A percentile compares a stretch with the other conserved stretches of the same genome.
Evolutionary conservation across 495 filamentous ascomycete species (phyloP).

Genomic region (Astrothelium macrocarpum): DNA sequence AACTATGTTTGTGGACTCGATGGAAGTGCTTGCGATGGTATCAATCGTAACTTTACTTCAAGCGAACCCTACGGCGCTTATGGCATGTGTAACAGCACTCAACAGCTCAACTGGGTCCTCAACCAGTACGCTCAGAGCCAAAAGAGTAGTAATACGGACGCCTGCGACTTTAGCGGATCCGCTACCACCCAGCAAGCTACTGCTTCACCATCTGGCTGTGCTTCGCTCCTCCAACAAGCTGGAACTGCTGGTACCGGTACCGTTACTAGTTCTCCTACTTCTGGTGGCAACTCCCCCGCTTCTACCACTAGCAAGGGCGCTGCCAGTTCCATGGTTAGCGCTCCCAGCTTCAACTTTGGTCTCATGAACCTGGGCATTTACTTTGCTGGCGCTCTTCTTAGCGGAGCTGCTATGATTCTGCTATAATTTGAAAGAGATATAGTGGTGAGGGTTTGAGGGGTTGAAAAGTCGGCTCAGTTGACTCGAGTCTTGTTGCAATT

Average conservation of each 20-base stretch:
- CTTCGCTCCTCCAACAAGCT: slow-evolving; percentile 47
- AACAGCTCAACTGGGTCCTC: slow-evolving; percentile 73
- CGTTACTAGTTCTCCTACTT: slow-evolving; percentile 46
- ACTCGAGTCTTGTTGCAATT: neutral
- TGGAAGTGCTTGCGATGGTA: slow-evolving; percentile 55
- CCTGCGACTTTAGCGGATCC: slow-evolving; percentile 70
- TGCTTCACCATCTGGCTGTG: slow-evolving; percentile 45
- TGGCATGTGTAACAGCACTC: slow-evolving; percentile 70
- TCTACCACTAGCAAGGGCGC: slow-evolving; percentile 27
- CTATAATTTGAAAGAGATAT: slow-evolving; percentile 43
- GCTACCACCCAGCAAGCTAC: slow-evolving; percentile 38
- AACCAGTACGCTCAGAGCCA: slow-evolving; percentile 61
- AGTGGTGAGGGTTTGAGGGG: neutral
- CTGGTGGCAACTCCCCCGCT: slow-evolving; percentile 35
- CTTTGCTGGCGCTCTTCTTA: slow-evolving; percentile 52
- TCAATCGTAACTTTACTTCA: slow-evolving; percentile 56
- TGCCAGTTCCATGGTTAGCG: slow-evolving; percentile 34
- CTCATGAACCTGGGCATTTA: slow-evolving; percentile 59
- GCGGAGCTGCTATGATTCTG: slow-evolving; percentile 67
- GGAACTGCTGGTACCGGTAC: slow-evolving; percentile 55
- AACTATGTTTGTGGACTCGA: slow-evolving; percentile 55
- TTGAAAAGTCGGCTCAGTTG: neutral
- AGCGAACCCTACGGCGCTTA: slow-evolving; percentile 71
- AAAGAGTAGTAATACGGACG: slow-evolving; percentile 45
- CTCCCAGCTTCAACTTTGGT: slow-evolving; percentile 51